A percentile compares a stretch with the other conserved stretches of the same genome.
Conservation (phyloP, 768 basidiomycete species). For the Trametes elegans region DNA sequence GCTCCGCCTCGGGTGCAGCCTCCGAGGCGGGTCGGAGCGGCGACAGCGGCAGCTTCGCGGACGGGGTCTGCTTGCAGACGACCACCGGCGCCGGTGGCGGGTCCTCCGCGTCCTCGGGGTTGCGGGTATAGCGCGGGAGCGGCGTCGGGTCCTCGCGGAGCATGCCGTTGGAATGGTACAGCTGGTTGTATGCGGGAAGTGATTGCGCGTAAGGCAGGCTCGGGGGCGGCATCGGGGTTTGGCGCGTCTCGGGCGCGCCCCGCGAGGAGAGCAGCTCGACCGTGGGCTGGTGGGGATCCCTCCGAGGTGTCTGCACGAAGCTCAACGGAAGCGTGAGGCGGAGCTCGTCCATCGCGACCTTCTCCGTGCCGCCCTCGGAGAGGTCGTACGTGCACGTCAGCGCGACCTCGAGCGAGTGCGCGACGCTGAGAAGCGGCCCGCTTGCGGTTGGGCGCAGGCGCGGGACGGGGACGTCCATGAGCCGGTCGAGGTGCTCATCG, state of each 20-base stretch:
- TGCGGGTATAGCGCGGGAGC: constrained; percentile 26
- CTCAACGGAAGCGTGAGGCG: constrained; percentile 25
- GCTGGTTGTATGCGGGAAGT: constrained; percentile 76
- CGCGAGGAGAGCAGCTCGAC: not conserved
- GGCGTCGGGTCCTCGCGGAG: constrained; percentile 70
- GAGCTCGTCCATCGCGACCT: constrained; percentile 23
- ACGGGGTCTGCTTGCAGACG: constrained; percentile 12
- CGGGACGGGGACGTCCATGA: constrained; percentile 39
- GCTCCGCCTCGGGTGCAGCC: not conserved
- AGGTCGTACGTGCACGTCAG: constrained; percentile 56
- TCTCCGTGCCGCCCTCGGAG: constrained; percentile 31
- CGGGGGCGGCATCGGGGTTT: not conserved
- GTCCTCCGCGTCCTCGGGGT: constrained; percentile 4
- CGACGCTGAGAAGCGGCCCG: constrained; percentile 56
- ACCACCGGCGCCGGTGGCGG: not conserved
- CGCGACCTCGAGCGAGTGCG: constrained; percentile 52
- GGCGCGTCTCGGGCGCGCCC: constrained; percentile 25
- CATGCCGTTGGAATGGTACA: constrained; percentile 74
- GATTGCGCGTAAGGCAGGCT: constrained; percentile 27
- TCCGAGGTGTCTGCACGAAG: constrained; percentile 21
- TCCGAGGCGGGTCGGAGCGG: not conserved
- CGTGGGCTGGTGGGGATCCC: not conserved
- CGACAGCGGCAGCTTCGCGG: constrained; percentile 3
- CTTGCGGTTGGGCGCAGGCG: constrained; percentile 44
- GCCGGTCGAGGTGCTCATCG: constrained; percentile 8